phyloP scores from a whole-genome alignment of 768 basidiomycete species.

The Leucosporidium scottii region DNA sequence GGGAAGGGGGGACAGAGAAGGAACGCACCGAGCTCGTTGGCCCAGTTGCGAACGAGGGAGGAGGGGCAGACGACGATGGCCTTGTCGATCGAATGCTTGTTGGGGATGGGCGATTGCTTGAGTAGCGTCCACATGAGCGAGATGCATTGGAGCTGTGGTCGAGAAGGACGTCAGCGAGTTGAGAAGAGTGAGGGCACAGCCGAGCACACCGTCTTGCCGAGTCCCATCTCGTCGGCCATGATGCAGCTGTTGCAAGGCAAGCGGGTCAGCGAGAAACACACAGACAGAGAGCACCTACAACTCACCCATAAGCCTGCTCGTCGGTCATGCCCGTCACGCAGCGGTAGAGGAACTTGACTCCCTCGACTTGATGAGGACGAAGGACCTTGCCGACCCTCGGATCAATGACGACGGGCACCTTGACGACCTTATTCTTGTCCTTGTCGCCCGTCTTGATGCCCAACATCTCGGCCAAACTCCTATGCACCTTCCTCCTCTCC shows the following conservation, averaged over 20 bases:
- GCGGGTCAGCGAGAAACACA: neutral
- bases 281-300: neutral
- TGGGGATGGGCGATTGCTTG: slow-evolving; percentile 84
- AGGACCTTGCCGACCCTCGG: slow-evolving; percentile 78
- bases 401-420: slow-evolving; percentile 96
- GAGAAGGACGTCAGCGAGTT: neutral
- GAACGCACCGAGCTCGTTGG: slow-evolving; percentile 76
- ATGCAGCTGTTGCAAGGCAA: slow-evolving; percentile 65
- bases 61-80: slow-evolving; percentile 96
- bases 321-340: slow-evolving; percentile 91
- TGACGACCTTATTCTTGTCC: slow-evolving; percentile 64
- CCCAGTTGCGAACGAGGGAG: slow-evolving; percentile 97
- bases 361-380: slow-evolving; percentile 95
- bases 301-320: slow-evolving; percentile 61
- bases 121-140: slow-evolving; percentile 88
- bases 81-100: slow-evolving; percentile 86
- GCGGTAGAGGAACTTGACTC: slow-evolving; percentile 96
- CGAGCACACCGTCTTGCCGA: slow-evolving; percentile 49
- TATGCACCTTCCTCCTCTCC: slow-evolving; percentile 68
- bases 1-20: neutral
- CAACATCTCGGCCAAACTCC: slow-evolving; percentile 70
- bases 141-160: slow-evolving; percentile 69
- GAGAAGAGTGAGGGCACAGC: neutral
- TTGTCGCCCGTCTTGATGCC: slow-evolving; percentile 60
- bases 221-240: slow-evolving; percentile 99